Percentiles rank a stretch among this genome's conserved stretches.
Conservation (phyloP, 257 asterid genomes). For the Scutellaria galericulata region DNA sequence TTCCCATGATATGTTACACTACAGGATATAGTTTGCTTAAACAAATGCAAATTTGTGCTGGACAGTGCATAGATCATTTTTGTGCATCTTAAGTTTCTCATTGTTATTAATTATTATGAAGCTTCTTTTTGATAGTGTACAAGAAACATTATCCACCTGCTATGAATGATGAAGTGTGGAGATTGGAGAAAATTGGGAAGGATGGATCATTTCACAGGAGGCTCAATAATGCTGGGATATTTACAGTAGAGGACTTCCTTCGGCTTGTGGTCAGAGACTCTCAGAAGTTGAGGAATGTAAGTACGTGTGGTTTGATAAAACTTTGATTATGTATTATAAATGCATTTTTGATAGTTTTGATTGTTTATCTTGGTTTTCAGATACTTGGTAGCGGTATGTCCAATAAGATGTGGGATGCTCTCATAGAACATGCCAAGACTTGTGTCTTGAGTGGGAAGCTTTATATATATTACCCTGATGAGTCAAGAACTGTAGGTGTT, state of each 20-base stretch:
- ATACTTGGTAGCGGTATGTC: conserved; percentile 99
- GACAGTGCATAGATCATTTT: background rate
- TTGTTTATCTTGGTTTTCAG: conserved; percentile 45
- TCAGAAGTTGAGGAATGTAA: conserved; percentile 83
- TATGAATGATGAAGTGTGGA: conserved; percentile 91
- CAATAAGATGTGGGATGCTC: conserved; percentile 99
- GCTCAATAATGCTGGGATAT: conserved; percentile 78
- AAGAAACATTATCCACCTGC: conserved; percentile 98
- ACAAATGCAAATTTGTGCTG: background rate
- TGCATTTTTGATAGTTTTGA: conserved; percentile 19
- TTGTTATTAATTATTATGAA: background rate
- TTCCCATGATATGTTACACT: conserved; percentile 1
- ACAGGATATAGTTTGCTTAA: conserved; percentile 14
- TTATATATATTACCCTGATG: conserved; percentile 82
- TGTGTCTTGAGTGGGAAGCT: conserved; percentile 94
- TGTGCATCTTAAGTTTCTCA: background rate
- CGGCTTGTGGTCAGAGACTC: conserved; percentile 91
- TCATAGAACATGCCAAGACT: conserved; percentile 91
- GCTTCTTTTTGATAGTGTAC: conserved; percentile 63
- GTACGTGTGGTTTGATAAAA: conserved; percentile 32
- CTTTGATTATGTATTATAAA: conserved; percentile 22
- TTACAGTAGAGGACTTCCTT: conserved; percentile 88
- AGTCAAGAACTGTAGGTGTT: conserved; percentile 78
- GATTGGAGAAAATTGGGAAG: conserved; percentile 99
- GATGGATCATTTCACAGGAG: conserved; percentile 98